phyloP scores from a whole-genome alignment of 1,139 yeast genomes.

The Yamadazyma siamensis region DNA sequence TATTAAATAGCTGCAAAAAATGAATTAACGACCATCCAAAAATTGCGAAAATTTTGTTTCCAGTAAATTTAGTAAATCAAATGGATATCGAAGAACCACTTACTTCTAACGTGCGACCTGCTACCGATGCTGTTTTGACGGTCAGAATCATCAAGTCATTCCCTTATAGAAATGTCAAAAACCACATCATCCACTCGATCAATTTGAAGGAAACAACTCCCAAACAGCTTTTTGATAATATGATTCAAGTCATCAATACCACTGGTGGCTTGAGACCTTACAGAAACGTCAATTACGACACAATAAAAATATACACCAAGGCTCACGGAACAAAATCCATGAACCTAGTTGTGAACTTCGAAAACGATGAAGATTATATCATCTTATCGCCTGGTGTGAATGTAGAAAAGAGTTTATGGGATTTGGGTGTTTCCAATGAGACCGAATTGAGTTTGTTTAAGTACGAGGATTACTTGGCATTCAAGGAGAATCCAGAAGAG shows the following conservation, averaged over 20 bases:
- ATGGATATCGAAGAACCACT: conserved; percentile 51
- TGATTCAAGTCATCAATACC: conserved; percentile 50
- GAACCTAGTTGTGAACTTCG: conserved; percentile 87
- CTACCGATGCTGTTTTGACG: conserved; percentile 71
- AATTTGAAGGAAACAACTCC: conserved; percentile 74
- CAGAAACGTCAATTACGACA: conserved; percentile 71
- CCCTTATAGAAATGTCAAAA: conserved; percentile 87
- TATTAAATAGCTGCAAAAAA: too few relatives aligned
- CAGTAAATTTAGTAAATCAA: not conserved
- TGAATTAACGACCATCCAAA: conserved; percentile 12
- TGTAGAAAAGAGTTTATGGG: conserved; percentile 47
- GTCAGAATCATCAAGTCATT: conserved; percentile 86
- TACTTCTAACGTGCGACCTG: conserved; percentile 66
- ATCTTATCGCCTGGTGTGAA: conserved; percentile 30
- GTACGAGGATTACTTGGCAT: conserved; percentile 59
- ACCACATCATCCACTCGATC: conserved; percentile 67
- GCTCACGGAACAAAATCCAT: conserved; percentile 95
- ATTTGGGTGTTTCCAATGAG: conserved; percentile 82
- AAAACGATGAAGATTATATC: conserved; percentile 61
- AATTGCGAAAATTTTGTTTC: conserved; percentile 1
- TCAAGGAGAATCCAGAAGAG: conserved; percentile 80
- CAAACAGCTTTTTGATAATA: conserved; percentile 49
- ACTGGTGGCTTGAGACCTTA: conserved; percentile 78
- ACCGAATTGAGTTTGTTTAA: conserved; percentile 86
- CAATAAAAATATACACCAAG: conserved; percentile 83